phyloP scores from a whole-genome alignment of 2,329 filamentous ascomycete species.

The Botrytis fragariae region DNA sequence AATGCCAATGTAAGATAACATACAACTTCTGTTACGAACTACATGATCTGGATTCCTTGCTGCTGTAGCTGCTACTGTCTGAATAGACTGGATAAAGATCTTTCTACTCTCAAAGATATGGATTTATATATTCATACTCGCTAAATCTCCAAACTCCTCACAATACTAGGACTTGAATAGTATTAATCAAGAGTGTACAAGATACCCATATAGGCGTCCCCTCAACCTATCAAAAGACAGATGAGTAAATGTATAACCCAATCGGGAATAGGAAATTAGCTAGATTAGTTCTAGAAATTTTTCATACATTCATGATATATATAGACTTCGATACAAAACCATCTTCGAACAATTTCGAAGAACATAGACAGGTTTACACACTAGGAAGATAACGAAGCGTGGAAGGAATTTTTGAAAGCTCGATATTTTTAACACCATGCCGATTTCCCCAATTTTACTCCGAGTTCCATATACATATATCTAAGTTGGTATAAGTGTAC shows the following conservation, averaged over 20 bases:
- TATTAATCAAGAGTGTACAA: background rate
- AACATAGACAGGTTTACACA: too few species aligned
- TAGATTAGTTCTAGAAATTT: accelerated
- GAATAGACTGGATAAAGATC: background rate
- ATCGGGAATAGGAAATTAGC: too few species aligned
- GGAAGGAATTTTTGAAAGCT: background rate
- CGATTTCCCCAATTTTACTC: too few species aligned
- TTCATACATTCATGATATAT: background rate
- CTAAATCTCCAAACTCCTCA: background rate
- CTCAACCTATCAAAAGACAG: background rate
- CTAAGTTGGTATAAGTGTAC: background rate
- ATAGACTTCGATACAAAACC: too few species aligned
- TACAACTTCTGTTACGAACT: background rate
- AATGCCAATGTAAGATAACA: background rate
- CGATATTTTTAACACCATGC: too few species aligned
- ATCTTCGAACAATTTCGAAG: too few species aligned
- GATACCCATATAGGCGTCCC: background rate
- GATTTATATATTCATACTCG: background rate
- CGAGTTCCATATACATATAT: too few species aligned
- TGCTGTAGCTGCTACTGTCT: background rate
- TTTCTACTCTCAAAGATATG: background rate
- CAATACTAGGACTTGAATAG: accelerated
- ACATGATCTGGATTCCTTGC: background rate
- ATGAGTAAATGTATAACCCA: too few species aligned
- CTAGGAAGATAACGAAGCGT: background rate